These are phyloP conservation scores for Cnidoscolus chayamansa DNA, from an alignment of 441 rosid species.

Conservation along the genomic window DNA sequence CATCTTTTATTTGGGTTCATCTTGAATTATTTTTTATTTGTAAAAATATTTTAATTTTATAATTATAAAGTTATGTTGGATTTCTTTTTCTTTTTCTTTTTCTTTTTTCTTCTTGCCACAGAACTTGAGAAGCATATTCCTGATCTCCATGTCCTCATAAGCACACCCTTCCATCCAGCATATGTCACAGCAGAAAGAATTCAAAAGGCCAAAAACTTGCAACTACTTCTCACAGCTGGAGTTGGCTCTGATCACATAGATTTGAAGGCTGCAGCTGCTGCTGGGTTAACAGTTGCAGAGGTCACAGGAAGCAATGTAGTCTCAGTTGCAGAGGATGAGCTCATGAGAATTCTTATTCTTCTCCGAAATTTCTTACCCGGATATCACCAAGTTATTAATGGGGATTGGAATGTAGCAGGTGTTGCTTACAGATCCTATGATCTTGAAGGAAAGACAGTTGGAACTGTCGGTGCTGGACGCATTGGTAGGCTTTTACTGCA, in stretches of 20 bases:
- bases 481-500: constrained; percentile 88
- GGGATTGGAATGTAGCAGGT: constrained; percentile 91
- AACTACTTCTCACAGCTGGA: constrained; percentile 93
- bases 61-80: too few relatives aligned
- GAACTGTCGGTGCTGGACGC: constrained; percentile 85
- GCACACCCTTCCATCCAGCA: constrained; percentile 96
- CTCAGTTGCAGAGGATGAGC: constrained; percentile 92
- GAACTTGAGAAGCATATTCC: constrained; percentile 92
- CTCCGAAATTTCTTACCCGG: constrained; percentile 86
- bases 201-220: constrained; percentile 79
- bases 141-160: constrained; percentile 79
- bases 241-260: constrained; percentile 94
- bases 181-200: constrained; percentile 88
- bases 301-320: constrained; percentile 94
- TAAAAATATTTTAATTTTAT: too few relatives aligned
- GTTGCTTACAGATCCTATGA: constrained; percentile 81
- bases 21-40: too few relatives aligned
- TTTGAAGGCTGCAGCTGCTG: constrained; percentile 80
- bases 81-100: not conserved
- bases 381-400: constrained; percentile 63
- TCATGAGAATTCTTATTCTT: constrained; percentile 87
- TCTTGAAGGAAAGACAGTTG: constrained; percentile 92
- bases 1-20: too few relatives aligned
- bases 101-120: constrained; percentile 25
- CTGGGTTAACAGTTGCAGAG: constrained; percentile 91